These are phyloP conservation scores for Tricholoma furcatifolium DNA, from an alignment of 768 basidiomycete species.

Conservation along the genomic window DNA sequence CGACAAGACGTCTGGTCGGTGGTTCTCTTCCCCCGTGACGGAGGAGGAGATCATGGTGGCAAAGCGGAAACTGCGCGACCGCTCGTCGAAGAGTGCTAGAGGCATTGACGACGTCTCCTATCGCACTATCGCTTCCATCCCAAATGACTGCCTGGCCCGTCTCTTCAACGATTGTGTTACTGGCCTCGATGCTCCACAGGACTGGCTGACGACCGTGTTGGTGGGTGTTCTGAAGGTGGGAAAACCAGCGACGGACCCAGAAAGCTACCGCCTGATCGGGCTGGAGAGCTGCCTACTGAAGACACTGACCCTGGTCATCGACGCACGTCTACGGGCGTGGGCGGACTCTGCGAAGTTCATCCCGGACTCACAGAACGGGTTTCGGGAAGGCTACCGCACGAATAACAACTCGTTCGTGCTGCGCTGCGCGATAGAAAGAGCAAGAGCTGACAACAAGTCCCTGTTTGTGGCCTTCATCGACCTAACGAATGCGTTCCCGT, in stretches of 20 bases:
- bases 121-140: not conserved
- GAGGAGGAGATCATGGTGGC: not conserved
- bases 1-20: not conserved
- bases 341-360: constrained; percentile 18
- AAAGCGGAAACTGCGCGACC: not conserved
- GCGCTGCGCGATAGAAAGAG: constrained; percentile 22
- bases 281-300: constrained; percentile 30
- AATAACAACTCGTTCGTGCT: constrained; percentile 28
- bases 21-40: not conserved
- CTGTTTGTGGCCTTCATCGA: too few relatives aligned
- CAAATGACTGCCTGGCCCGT: constrained; percentile 7
- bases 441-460: constrained; percentile 13
- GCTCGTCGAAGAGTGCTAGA: not conserved
- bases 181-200: constrained; percentile 5
- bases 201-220: constrained; percentile 17
- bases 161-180: constrained; percentile 17
- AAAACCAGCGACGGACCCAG: constrained; percentile 14
- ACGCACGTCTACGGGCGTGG: constrained; percentile 12
- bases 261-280: constrained; percentile 25
- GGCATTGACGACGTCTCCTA: not conserved
- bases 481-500: constrained; percentile 35
- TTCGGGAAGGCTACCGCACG: constrained; percentile 23
- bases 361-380: constrained; percentile 30
- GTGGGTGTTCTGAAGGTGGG: constrained; percentile 21
- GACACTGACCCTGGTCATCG: constrained; percentile 23